Percentiles rank a stretch among this genome's conserved stretches.
Conservation (phyloP, 805 yeast genomes). For the Ogataea parapolymorpha region DNA sequence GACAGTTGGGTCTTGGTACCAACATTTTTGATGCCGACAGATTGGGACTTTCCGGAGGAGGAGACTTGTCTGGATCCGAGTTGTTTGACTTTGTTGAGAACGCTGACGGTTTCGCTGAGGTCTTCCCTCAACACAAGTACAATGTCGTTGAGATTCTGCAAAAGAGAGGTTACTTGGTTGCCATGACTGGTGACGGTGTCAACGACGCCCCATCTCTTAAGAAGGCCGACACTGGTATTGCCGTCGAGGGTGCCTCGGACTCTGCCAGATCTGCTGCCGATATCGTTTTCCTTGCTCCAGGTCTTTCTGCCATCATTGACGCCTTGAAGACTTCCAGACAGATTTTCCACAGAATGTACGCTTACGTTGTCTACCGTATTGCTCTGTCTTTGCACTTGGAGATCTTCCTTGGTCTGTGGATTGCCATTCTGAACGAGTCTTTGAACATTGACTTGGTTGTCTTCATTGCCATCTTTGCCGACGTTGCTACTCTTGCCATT, state of each 20-base stretch:
- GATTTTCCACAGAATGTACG: constrained; percentile 98
- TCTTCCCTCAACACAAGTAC: constrained; percentile 97
- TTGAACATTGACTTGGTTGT: constrained; percentile 88
- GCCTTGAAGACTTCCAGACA: constrained; percentile 93
- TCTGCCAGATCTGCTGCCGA: constrained; percentile 97
- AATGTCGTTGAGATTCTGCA: constrained; percentile 94
- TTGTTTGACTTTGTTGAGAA: constrained; percentile 96
- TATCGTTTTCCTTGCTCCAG: constrained; percentile 93
- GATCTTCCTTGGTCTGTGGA: constrained; percentile 93
- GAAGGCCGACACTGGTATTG: constrained; percentile 96
- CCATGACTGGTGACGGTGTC: constrained; percentile 99
- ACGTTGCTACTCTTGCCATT: constrained; percentile 94
- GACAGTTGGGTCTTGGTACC: constrained; percentile 95
- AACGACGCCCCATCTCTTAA: constrained; percentile 96
- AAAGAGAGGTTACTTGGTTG: constrained; percentile 94
- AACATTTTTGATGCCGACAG: constrained; percentile 96
- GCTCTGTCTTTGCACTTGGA: constrained; percentile 94
- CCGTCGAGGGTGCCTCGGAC: constrained; percentile 97
- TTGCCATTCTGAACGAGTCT: constrained; percentile 85
- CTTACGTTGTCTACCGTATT: constrained; percentile 97
- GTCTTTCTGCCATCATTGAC: constrained; percentile 92
- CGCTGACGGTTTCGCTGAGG: constrained; percentile 98
- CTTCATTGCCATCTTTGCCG: constrained; percentile 96
- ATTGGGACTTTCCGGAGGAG: constrained; percentile 89
- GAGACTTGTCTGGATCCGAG: constrained; percentile 96